Conservation (phyloP, 768 basidiomycete genomes). For the Leccinum barrowsii region DNA sequence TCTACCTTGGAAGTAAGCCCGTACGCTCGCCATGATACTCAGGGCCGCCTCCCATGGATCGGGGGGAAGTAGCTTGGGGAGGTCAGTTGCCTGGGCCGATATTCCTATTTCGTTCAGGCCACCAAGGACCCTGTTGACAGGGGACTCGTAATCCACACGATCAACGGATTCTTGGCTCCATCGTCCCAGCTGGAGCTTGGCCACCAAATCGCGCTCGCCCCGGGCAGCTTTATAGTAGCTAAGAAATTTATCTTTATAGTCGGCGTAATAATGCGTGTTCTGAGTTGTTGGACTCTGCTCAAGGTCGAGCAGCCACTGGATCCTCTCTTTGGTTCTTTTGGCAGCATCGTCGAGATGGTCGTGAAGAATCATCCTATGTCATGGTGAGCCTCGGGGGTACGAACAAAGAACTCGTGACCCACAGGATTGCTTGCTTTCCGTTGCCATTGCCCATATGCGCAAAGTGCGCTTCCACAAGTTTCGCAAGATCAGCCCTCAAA, state of each 20-base stretch:
- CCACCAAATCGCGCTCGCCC: slow-evolving; percentile 4
- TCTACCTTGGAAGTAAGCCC: slow-evolving; percentile 73
- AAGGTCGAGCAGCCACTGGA: slow-evolving; percentile 48
- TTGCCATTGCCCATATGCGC: slow-evolving; percentile 47
- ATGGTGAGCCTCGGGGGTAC: neutral
- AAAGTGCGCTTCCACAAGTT: slow-evolving; percentile 50
- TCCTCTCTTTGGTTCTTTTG: slow-evolving; percentile 35
- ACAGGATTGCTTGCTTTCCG: slow-evolving; percentile 48
- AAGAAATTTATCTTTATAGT: slow-evolving; percentile 50
- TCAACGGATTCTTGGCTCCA: neutral
- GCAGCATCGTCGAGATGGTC: slow-evolving; percentile 48
- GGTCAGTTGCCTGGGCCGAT: slow-evolving; percentile 36
- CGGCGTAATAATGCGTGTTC: slow-evolving; percentile 48
- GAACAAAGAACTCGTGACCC: slow-evolving; percentile 8
- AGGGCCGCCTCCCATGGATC: slow-evolving; percentile 56
- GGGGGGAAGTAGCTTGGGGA: slow-evolving; percentile 46
- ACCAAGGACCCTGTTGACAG: slow-evolving; percentile 31
- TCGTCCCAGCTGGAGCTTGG: slow-evolving; percentile 2
- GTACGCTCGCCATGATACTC: slow-evolving; percentile 67
- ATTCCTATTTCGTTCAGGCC: slow-evolving; percentile 26
- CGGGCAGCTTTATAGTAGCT: slow-evolving; percentile 41
- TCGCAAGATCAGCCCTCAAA: slow-evolving; percentile 38
- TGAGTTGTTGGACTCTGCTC: slow-evolving; percentile 51
- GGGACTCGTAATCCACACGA: rapidly evolving
- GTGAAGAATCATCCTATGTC: slow-evolving; percentile 42